phyloP scores from a whole-genome alignment of 2,329 filamentous ascomycete genomes.

The Chaetomium globosum region DNA sequence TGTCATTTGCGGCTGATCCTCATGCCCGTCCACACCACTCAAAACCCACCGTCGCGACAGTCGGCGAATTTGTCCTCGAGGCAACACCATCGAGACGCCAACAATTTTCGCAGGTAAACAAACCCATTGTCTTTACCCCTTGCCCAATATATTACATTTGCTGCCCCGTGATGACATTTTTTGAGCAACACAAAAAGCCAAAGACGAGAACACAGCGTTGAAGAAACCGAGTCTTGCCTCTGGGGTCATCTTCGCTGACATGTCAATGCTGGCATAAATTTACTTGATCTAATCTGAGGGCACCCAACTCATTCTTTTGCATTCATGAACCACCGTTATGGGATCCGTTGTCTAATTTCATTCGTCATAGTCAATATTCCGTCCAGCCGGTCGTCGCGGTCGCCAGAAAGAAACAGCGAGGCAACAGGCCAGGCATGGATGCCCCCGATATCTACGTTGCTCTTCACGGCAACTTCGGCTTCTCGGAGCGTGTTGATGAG shows the following conservation, averaged over 20 bases:
- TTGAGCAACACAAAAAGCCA: conserved; percentile 38
- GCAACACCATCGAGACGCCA: neutral
- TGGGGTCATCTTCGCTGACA: conserved; percentile 50
- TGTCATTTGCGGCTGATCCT: neutral
- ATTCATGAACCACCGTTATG: neutral
- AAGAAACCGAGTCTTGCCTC: conserved; percentile 56
- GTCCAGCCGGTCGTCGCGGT: conserved; percentile 48
- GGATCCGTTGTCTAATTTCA: conserved; percentile 42
- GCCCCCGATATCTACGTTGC: conserved; percentile 63
- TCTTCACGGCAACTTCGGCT: conserved; percentile 57
- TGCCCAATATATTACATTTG: neutral
- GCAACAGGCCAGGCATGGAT: conserved; percentile 86
- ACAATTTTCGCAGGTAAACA: neutral
- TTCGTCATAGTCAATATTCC: conserved; percentile 42
- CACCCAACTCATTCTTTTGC: conserved; percentile 19
- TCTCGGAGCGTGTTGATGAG: conserved; percentile 60
- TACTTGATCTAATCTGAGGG: conserved; percentile 70
- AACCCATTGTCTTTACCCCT: neutral
- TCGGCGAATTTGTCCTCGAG: neutral
- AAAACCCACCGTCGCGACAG: neutral
- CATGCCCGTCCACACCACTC: neutral
- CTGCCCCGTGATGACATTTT: conserved; percentile 34
- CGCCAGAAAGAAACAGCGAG: conserved; percentile 57
- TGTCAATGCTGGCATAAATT: conserved; percentile 51
- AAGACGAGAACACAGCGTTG: conserved; percentile 43